Evolutionary conservation across 1,284 basidiomycete genomes (phyloP), one percentile per base, ranked within the genome.

Genomic region (Cystobasidium sp.): DNA sequence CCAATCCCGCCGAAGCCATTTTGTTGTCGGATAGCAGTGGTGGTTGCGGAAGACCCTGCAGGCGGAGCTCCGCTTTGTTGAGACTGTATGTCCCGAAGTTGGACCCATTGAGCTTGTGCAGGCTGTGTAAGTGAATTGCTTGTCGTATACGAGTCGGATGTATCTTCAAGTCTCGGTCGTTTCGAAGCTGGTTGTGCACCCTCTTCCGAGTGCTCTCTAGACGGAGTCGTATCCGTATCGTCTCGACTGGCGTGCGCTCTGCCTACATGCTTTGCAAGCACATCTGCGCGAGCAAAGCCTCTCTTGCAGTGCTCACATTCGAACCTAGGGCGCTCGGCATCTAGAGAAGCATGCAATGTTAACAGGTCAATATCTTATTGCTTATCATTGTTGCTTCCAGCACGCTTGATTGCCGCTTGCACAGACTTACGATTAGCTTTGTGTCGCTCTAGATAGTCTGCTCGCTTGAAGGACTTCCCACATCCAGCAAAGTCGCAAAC

Each of bases 281-380:
- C 59, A 61, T 61, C 59, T 18, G 59, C 59, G 39, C 59, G 59
- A 16, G 59, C 59, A 20, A 61, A 61, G 12, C 59, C 59, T 43
- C 59, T 43, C 59, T 61, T 61, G 59, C 59, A 61, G 44, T 61
- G 59, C 20, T 43, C 44, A 37, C 59, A 61, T 61, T 46, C 41
- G 22, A 61, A 61, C 20, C 44, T 61, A 7, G 59, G 59, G n/a
- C 12, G 24, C 14, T 18, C 59, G 14, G 59, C 41, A 41, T 61
- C 59, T 61, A 41, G 20, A 1, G 14, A 44, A 14, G 9, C 14
- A 18, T 37, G 22, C 22, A 7, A 31, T 7, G 12, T 37, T 3
- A 12, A 1, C 3, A 10, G 1, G 8, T 44, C 37, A 61, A 20
- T 12, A 12, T 44, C 39, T 6, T 44, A 1, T 31, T 44, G 20